phyloP scores from a whole-genome alignment of 1,139 yeast genomes.

The Debaryomycetaceae sp. region DNA sequence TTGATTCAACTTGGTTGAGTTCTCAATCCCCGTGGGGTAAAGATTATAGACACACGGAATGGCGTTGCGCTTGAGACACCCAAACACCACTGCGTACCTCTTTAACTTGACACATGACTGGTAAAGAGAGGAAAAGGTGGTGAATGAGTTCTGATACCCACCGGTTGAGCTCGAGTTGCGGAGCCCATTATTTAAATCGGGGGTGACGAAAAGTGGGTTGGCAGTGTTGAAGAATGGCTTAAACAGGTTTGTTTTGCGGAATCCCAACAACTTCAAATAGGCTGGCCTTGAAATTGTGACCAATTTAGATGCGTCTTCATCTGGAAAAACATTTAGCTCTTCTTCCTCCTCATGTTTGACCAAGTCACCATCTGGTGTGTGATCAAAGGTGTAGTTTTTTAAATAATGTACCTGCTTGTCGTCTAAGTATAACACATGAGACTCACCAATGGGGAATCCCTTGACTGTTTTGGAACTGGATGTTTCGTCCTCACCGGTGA shows the following conservation, averaged over 20 bases:
- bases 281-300: slow-evolving; percentile 27
- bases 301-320: slow-evolving; percentile 11
- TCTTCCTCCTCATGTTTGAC: slow-evolving; percentile 11
- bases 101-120: slow-evolving; percentile 49
- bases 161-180: slow-evolving; percentile 18
- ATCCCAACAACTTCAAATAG: slow-evolving; percentile 60
- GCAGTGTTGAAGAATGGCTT: slow-evolving; percentile 51
- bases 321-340: slow-evolving; percentile 11
- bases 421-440: slow-evolving; percentile 23
- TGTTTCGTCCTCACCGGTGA: background rate
- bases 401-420: slow-evolving; percentile 26
- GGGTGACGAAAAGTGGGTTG: slow-evolving; percentile 56
- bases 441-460: slow-evolving; percentile 26
- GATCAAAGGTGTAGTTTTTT: slow-evolving; percentile 34
- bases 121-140: slow-evolving; percentile 66
- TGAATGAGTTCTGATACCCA: slow-evolving; percentile 55
- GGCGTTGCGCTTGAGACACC: slow-evolving; percentile 52
- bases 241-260: slow-evolving; percentile 40
- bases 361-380: slow-evolving; percentile 14
- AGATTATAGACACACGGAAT: slow-evolving; percentile 59
- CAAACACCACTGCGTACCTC: slow-evolving; percentile 70
- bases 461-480: slow-evolving; percentile 14
- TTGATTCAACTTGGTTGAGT: slow-evolving; percentile 15
- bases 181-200: slow-evolving; percentile 33
- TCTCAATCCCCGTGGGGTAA: slow-evolving; percentile 44